Conservation (phyloP, 306 rosid genomes). For the Styphnolobium japonicum region DNA sequence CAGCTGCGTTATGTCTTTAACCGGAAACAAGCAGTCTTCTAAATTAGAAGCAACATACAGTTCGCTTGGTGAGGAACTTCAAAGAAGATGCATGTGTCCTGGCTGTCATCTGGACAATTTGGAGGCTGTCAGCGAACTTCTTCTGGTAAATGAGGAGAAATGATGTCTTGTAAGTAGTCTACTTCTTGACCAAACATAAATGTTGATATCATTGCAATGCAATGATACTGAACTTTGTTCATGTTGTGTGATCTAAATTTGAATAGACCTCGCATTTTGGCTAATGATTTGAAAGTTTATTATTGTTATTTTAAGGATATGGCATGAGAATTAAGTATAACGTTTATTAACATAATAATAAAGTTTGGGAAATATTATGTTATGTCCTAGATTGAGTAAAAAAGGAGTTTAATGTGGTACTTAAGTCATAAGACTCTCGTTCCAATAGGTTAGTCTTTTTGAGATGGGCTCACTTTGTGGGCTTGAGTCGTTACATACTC, state of each 20-base stretch:
- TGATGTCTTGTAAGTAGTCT: conserved; percentile 43
- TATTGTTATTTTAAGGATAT: too few species aligned
- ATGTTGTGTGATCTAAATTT: neutral
- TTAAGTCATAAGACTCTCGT: too few species aligned
- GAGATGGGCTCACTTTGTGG: too few species aligned
- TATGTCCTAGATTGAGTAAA: too few species aligned
- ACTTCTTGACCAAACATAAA: conserved; percentile 7
- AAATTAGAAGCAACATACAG: conserved; percentile 44
- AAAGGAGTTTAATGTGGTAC: too few species aligned
- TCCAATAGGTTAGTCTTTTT: too few species aligned
- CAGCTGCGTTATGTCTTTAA: conserved; percentile 46
- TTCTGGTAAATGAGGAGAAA: conserved; percentile 40
- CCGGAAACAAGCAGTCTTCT: conserved; percentile 62
- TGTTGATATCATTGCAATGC: neutral
- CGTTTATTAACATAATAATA: too few species aligned
- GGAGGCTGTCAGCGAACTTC: conserved; percentile 46
- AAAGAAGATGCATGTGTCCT: conserved; percentile 67
- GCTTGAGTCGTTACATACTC: too few species aligned
- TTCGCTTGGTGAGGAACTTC: conserved; percentile 70
- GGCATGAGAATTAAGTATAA: too few species aligned
- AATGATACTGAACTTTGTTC: conserved; percentile 8
- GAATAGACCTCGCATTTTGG: conserved; percentile 2
- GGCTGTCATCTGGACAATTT: conserved; percentile 64
- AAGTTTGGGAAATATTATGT: too few species aligned
- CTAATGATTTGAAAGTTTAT: too few species aligned